phyloP scores from a whole-genome alignment of 164 flowering plant species.

The Kingdonia uniflora region DNA sequence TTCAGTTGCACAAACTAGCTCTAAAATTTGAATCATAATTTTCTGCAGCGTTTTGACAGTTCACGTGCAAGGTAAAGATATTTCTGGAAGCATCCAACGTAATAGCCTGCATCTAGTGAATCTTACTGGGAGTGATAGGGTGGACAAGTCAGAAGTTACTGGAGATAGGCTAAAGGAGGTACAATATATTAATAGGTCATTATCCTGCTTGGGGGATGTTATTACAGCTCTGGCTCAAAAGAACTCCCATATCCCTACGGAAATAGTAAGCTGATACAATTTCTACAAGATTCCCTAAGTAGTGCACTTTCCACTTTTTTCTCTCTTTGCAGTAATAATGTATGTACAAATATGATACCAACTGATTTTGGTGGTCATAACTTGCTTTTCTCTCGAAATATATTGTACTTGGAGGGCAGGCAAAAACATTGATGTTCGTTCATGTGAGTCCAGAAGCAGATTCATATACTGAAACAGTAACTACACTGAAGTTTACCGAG shows the following conservation, averaged over 20 bases:
- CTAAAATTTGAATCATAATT: too few relatives aligned
- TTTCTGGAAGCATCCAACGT: conserved; percentile 33
- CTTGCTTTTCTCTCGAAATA: conserved; percentile 3
- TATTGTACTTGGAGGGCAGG: conserved; percentile 67
- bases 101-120: conserved; percentile 72
- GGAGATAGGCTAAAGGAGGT: conserved; percentile 82
- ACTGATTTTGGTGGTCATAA: too few relatives aligned
- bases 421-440: conserved; percentile 86
- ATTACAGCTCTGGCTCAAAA: conserved; percentile 79
- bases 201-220: conserved; percentile 85
- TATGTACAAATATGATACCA: too few relatives aligned
- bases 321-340: too few relatives aligned
- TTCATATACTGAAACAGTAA: conserved; percentile 60
- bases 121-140: conserved; percentile 81
- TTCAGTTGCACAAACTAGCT: too few relatives aligned
- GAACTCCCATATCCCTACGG: conserved; percentile 76
- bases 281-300: conserved; percentile 85
- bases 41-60: conserved; percentile 44
- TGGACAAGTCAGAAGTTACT: conserved; percentile 71
- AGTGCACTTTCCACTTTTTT: conserved; percentile 1
- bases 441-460: conserved; percentile 86
- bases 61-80: conserved; percentile 54
- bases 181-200: conserved; percentile 68
- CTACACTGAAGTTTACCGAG: conserved; percentile 80
- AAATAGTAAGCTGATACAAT: conserved; percentile 90